Percentiles rank a stretch among this genome's conserved stretches.
These are phyloP conservation scores for Colletotrichum sojae DNA, from an alignment of 2,329 filamentous ascomycete genomes.

Conservation along the genomic window DNA sequence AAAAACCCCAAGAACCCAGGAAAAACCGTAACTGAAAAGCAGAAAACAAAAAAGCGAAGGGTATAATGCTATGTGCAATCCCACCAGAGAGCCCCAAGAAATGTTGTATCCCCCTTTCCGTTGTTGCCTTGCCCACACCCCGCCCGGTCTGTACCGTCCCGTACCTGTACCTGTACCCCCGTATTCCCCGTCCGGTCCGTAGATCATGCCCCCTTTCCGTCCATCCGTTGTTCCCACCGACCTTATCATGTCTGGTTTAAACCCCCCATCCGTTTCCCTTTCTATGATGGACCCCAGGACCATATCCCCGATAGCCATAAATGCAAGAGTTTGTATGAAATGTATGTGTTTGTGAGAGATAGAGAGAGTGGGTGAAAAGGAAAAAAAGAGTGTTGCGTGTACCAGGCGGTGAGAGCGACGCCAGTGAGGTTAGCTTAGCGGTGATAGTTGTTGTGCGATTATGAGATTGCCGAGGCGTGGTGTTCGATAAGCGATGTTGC, in stretches of 20 bases:
- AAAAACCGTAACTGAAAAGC: constrained; percentile 31
- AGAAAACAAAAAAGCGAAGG: constrained; percentile 39
- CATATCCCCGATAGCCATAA: constrained; percentile 12
- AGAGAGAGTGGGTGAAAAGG: not conserved
- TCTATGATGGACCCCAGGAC: constrained; percentile 9
- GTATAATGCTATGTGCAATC: constrained; percentile 44
- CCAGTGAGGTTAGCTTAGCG: not conserved
- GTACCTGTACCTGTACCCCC: constrained; percentile 9
- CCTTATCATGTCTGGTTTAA: not conserved
- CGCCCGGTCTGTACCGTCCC: constrained; percentile 5
- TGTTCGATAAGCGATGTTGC: constrained; percentile 35
- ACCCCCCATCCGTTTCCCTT: not conserved
- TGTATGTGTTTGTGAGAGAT: constrained; percentile 25
- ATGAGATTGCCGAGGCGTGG: constrained; percentile 35
- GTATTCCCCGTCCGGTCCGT: not conserved
- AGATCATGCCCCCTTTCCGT: not conserved
- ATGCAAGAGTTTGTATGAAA: constrained; percentile 33
- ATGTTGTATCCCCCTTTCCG: constrained; percentile 28
- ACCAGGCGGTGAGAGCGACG: not conserved
- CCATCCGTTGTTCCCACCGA: too few relatives aligned
- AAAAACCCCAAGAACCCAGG: constrained; percentile 27
- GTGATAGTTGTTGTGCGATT: not conserved
- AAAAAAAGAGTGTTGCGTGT: too few relatives aligned
- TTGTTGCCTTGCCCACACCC: constrained; percentile 9
- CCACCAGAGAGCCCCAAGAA: constrained; percentile 19